phyloP scores from a whole-genome alignment of 1,284 basidiomycete genomes.

The Chalciporus sp. region DNA sequence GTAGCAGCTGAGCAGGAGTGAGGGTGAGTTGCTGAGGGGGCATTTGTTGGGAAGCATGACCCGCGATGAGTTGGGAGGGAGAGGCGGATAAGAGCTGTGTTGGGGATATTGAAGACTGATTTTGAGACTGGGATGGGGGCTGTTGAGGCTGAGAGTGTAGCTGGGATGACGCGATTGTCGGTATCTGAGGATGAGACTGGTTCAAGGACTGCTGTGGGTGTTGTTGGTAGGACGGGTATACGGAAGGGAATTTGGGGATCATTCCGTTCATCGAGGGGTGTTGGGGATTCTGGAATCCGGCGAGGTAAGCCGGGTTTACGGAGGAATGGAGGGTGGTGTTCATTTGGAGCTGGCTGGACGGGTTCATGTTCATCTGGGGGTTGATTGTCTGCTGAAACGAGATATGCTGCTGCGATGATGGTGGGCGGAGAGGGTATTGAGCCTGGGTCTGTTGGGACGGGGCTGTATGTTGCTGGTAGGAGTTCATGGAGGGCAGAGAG shows the following conservation, averaged over 20 bases:
- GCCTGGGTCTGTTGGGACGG: conserved; percentile 21
- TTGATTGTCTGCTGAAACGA: conserved; percentile 22
- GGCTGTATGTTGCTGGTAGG: conserved; percentile 9
- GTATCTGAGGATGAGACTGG: conserved; percentile 8
- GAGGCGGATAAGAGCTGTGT: conserved; percentile 24
- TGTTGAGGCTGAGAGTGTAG: conserved; percentile 2
- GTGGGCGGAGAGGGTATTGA: conserved; percentile 19
- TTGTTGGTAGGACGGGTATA: conserved; percentile 17
- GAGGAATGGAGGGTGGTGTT: background rate
- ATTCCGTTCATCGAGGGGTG: conserved; percentile 21
- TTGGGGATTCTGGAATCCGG: conserved; percentile 12
- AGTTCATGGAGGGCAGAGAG: conserved; percentile 26
- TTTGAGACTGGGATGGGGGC: conserved; percentile 5
- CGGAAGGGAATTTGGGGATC: conserved; percentile 20
- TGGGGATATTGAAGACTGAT: conserved; percentile 28
- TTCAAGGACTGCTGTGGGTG: conserved; percentile 11
- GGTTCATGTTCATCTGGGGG: conserved; percentile 13
- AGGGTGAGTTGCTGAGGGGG: conserved; percentile 27
- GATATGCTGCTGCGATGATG: conserved; percentile 16
- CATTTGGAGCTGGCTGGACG: conserved; percentile 8
- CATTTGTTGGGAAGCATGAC: conserved; percentile 13
- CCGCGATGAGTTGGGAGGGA: conserved; percentile 27
- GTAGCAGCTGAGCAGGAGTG: conserved; percentile 33
- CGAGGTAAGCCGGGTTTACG: conserved; percentile 15
- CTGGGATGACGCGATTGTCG: conserved; percentile 5